phyloP scores from a whole-genome alignment of 2,329 filamentous ascomycete species.

The Geosmithia putterillii region DNA sequence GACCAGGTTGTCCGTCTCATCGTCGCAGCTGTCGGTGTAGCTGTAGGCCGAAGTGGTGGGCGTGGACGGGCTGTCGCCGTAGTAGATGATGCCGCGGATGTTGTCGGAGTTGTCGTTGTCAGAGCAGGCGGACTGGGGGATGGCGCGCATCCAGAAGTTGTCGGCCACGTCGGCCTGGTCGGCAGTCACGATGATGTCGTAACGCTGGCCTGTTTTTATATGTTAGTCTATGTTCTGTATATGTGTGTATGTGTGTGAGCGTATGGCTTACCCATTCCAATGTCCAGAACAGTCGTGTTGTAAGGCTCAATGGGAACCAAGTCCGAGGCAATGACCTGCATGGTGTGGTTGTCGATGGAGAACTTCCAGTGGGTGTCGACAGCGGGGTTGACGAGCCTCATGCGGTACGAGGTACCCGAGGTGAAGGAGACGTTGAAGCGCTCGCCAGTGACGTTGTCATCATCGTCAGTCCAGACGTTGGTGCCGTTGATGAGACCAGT shows the following conservation, averaged over 20 bases:
- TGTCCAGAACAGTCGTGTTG: slow-evolving; percentile 28
- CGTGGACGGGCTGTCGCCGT: slow-evolving; percentile 12
- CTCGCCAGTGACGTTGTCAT: slow-evolving; percentile 12
- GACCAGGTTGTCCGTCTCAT: slow-evolving; percentile 19
- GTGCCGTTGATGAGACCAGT: slow-evolving; percentile 34
- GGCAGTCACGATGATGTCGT: slow-evolving; percentile 32
- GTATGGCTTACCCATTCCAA: slow-evolving; percentile 30
- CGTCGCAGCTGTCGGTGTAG: slow-evolving; percentile 15
- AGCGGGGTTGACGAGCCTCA: slow-evolving; percentile 37
- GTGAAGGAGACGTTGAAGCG: slow-evolving; percentile 24
- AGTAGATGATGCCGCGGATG: slow-evolving; percentile 33
- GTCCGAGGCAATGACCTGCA: slow-evolving; percentile 41
- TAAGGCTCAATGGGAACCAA: slow-evolving; percentile 40
- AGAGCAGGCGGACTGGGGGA: slow-evolving; percentile 25
- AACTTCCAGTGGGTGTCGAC: slow-evolving; percentile 36
- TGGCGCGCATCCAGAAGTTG: slow-evolving; percentile 33
- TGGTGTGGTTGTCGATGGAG: slow-evolving; percentile 35
- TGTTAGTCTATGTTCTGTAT: slow-evolving; percentile 22
- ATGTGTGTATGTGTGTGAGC: too few species aligned
- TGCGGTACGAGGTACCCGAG: slow-evolving; percentile 28
- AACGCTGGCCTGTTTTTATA: slow-evolving; percentile 32
- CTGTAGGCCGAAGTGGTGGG: slow-evolving; percentile 6
- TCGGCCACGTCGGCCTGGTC: slow-evolving; percentile 10
- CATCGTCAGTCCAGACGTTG: slow-evolving; percentile 20
- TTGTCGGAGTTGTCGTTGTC: slow-evolving; percentile 23